Percentiles rank a stretch among this genome's conserved stretches.
Conservation (phyloP, 129 eudicot species). For the Apium graveolens region DNA sequence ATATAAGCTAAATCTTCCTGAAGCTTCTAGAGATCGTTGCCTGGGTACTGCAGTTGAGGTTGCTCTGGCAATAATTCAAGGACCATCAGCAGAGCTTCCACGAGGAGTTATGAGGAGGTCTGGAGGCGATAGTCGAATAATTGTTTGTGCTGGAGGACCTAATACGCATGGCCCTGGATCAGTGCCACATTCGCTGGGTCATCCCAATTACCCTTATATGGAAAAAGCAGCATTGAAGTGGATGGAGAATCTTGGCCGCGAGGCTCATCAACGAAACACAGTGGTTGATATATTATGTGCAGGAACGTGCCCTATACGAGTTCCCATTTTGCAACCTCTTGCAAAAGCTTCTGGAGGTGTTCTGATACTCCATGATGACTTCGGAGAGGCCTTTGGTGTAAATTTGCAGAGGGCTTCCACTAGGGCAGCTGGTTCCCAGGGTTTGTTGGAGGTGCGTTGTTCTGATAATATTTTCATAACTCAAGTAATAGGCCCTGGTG, state of each 20-base stretch:
- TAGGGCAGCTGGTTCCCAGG: conserved; percentile 85
- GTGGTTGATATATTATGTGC: conserved; percentile 81
- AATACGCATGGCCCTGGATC: conserved; percentile 90
- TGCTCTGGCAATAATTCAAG: conserved; percentile 78
- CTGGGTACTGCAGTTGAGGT: conserved; percentile 85
- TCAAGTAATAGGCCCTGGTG: conserved; percentile 93
- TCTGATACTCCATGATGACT: conserved; percentile 83
- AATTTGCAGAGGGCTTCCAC: conserved; percentile 83
- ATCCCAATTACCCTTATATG: conserved; percentile 86
- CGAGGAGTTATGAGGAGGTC: conserved; percentile 72
- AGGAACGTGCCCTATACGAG: conserved; percentile 83
- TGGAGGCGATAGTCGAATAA: conserved; percentile 77
- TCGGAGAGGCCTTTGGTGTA: conserved; percentile 96
- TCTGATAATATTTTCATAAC: conserved; percentile 61
- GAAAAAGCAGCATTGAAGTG: conserved; percentile 82
- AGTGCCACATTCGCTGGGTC: conserved; percentile 70
- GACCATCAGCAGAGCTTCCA: conserved; percentile 86
- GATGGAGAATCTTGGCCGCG: conserved; percentile 88
- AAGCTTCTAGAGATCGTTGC: conserved; percentile 84
- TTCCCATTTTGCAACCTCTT: conserved; percentile 80
- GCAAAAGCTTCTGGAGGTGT: conserved; percentile 91
- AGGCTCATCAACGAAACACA: conserved; percentile 60
- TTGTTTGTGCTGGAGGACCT: conserved; percentile 95
- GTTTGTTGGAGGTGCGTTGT: conserved; percentile 82
- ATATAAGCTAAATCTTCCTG: conserved; percentile 52